phyloP scores from a whole-genome alignment of 2,329 filamentous ascomycete genomes.

The Penicillium decumbens region DNA sequence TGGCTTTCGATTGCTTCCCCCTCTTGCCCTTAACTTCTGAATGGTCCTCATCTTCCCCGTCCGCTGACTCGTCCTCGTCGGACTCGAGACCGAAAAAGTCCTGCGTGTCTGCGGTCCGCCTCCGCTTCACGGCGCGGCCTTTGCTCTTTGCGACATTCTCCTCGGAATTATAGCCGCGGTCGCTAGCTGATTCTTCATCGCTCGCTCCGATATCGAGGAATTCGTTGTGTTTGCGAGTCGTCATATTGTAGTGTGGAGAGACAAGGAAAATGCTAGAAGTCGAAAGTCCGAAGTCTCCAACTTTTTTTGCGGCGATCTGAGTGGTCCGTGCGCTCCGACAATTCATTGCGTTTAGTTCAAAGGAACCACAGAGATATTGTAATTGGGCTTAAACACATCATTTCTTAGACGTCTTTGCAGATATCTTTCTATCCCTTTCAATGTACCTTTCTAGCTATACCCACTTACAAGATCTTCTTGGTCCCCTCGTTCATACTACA shows the following conservation, averaged over 20 bases:
- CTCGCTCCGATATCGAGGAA: conserved; percentile 36
- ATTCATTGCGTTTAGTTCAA: neutral
- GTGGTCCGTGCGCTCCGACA: conserved; percentile 13
- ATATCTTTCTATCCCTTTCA: too few relatives aligned
- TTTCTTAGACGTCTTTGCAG: too few relatives aligned
- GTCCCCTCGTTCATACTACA: too few relatives aligned
- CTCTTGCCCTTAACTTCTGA: conserved; percentile 16
- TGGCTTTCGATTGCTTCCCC: conserved; percentile 8
- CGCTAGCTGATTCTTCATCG: conserved; percentile 39
- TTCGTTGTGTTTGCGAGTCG: conserved; percentile 38
- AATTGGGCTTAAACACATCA: neutral
- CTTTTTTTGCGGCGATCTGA: conserved; percentile 13
- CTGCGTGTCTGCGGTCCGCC: conserved; percentile 24
- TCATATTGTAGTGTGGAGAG: conserved; percentile 25
- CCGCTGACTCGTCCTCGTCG: conserved; percentile 43
- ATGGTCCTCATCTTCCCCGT: conserved; percentile 10
- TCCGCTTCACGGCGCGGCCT: conserved; percentile 32
- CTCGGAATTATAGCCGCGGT: conserved; percentile 45
- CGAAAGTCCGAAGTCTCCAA: conserved; percentile 1
- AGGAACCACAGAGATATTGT: neutral
- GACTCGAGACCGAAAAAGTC: conserved; percentile 40
- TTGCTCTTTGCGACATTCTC: conserved; percentile 40
- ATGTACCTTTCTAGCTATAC: too few relatives aligned
- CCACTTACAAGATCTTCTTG: neutral
- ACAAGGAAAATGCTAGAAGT: neutral